phyloP scores from a whole-genome alignment of 768 basidiomycete genomes.

The Lentinula guzmanii region DNA sequence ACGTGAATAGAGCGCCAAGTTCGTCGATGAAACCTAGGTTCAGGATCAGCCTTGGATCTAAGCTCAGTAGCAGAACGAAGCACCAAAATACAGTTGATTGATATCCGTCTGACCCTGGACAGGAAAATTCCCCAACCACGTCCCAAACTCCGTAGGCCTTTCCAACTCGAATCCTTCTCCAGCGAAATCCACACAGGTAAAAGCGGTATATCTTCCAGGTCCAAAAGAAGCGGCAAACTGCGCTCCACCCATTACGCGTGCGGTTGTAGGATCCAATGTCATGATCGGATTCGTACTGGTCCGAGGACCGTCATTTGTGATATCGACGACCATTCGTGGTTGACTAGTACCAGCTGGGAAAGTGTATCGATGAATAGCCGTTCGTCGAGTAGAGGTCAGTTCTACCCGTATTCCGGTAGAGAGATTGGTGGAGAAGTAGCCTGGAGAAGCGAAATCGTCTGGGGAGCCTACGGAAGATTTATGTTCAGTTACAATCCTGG shows the following conservation, averaged over 20 bases:
- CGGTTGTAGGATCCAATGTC: conserved; percentile 42
- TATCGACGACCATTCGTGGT: conserved; percentile 53
- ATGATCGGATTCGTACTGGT: conserved; percentile 45
- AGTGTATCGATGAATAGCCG: conserved; percentile 56
- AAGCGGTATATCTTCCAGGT: conserved; percentile 52
- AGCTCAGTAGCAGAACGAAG: background rate
- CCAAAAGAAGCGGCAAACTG: conserved; percentile 55
- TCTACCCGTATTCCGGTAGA: conserved; percentile 54
- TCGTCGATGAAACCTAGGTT: conserved; percentile 2
- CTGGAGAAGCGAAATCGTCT: conserved; percentile 61
- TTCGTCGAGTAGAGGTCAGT: conserved; percentile 51
- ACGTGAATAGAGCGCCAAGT: conserved; percentile 24
- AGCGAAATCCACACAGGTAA: conserved; percentile 56
- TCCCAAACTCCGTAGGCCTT: conserved; percentile 49
- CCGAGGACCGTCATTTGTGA: conserved; percentile 55
- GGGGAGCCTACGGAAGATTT: conserved; percentile 36
- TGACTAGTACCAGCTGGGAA: conserved; percentile 40
- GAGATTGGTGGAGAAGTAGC: conserved; percentile 63
- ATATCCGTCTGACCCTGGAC: conserved; percentile 2
- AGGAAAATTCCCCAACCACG: conserved; percentile 24
- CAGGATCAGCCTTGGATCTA: background rate
- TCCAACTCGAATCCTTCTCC: conserved; percentile 42
- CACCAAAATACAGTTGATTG: conserved; percentile 4
- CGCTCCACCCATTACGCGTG: conserved; percentile 36
- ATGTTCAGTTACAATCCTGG: too few relatives aligned